These are phyloP conservation scores for Fusarium setosum DNA, from an alignment of 2,329 filamentous ascomycete species.

Conservation along the genomic window DNA sequence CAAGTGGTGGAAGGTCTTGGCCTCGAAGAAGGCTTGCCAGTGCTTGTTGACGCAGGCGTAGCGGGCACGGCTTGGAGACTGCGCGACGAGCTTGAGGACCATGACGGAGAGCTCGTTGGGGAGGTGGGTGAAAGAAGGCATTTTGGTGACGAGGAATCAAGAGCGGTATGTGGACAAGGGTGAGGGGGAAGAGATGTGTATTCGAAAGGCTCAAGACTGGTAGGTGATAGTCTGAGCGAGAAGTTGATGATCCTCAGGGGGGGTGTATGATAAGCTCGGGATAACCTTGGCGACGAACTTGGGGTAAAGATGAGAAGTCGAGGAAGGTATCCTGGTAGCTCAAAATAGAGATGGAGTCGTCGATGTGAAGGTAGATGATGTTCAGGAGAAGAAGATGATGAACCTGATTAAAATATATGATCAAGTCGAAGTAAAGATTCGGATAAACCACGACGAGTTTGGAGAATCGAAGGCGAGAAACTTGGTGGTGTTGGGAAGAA, in stretches of 20 bases:
- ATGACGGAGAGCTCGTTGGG: neutral
- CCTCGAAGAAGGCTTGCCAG: slow-evolving; percentile 16
- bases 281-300: neutral
- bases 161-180: neutral
- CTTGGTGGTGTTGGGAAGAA: too few species aligned
- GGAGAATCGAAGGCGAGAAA: too few species aligned
- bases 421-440: too few species aligned
- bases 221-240: too few species aligned
- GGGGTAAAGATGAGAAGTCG: neutral
- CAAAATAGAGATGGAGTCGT: neutral
- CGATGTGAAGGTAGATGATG: too few species aligned
- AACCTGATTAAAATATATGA: too few species aligned
- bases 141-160: neutral
- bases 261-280: too few species aligned
- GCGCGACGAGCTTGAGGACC: neutral
- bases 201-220: neutral
- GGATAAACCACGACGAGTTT: too few species aligned
- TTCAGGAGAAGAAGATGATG: too few species aligned
- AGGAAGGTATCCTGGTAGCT: neutral
- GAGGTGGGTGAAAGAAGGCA: slow-evolving; percentile 9
- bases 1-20: slow-evolving; percentile 3
- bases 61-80: fast-evolving
- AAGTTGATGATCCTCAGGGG: too few species aligned
- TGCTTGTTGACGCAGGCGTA: slow-evolving; percentile 3
- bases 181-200: neutral